A percentile compares a stretch with the other conserved stretches of the same genome.
These are phyloP conservation scores for Panus rudis DNA, from an alignment of 768 basidiomycete species.

Conservation along the genomic window DNA sequence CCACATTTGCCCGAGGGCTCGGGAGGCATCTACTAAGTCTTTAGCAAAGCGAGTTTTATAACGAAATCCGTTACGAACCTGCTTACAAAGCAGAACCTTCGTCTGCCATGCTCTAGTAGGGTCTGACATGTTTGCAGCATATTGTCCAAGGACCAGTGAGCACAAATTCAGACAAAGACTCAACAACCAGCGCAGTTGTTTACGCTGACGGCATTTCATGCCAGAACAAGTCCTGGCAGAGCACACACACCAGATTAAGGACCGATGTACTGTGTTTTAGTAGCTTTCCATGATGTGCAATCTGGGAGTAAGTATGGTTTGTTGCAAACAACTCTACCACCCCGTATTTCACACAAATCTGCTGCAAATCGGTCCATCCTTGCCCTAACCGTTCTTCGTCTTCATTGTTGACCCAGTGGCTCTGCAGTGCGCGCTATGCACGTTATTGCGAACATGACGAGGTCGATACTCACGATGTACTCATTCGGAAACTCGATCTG, in stretches of 20 bases:
- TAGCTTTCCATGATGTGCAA: background rate
- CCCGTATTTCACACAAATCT: background rate
- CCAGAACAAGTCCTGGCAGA: background rate
- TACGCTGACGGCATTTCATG: background rate
- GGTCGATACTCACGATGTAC: too few relatives aligned
- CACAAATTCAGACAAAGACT: background rate
- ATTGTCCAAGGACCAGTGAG: background rate
- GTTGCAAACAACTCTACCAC: background rate
- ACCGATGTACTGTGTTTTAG: background rate
- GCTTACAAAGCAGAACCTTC: background rate
- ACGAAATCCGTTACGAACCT: background rate
- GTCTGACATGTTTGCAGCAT: background rate
- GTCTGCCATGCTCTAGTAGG: conserved; percentile 4
- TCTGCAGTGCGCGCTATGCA: too few relatives aligned
- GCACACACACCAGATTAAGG: background rate
- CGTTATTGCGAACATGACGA: too few relatives aligned
- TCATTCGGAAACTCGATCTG: too few relatives aligned
- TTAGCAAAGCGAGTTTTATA: background rate
- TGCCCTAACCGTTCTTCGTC: too few relatives aligned
- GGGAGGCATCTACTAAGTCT: background rate
- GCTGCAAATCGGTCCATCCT: background rate
- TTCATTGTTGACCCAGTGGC: too few relatives aligned
- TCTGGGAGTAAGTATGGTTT: background rate
- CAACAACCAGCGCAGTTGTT: background rate
- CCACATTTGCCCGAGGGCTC: conserved; percentile 1